Conservation (phyloP, 768 basidiomycete species). For the Naematelia encephala region DNA sequence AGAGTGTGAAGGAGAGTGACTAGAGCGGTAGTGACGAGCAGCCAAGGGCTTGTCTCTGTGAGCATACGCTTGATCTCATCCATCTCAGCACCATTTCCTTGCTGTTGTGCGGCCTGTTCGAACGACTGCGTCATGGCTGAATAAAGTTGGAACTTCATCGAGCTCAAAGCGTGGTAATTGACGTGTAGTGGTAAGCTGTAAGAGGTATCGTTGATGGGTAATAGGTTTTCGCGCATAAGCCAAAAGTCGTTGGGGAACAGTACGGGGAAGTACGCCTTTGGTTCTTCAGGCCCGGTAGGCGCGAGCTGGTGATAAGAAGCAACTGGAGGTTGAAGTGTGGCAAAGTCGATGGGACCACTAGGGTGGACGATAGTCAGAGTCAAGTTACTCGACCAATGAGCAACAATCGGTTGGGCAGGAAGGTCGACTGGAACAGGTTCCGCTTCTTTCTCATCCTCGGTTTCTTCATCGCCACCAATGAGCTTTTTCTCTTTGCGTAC, state of each 20-base stretch:
- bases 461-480: slow-evolving; percentile 53
- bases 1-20: slow-evolving; percentile 85
- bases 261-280: slow-evolving; percentile 69
- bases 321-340: slow-evolving; percentile 22
- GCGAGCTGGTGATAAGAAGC: slow-evolving; percentile 64
- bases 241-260: slow-evolving; percentile 95
- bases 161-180: slow-evolving; percentile 74
- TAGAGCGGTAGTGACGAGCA: slow-evolving; percentile 74
- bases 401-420: slow-evolving; percentile 57
- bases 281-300: slow-evolving; percentile 60
- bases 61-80: slow-evolving; percentile 97
- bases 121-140: slow-evolving; percentile 81
- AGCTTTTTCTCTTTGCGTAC: slow-evolving; percentile 79
- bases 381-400: slow-evolving; percentile 84
- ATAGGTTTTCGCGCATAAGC: slow-evolving; percentile 71
- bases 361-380: slow-evolving; percentile 83
- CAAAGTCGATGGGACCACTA: slow-evolving; percentile 54
- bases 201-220: slow-evolving; percentile 82
- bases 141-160: slow-evolving; percentile 67
- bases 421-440: slow-evolving; percentile 39
- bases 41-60: slow-evolving; percentile 64
- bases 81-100: slow-evolving; percentile 60
- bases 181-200: slow-evolving; percentile 73
- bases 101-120: slow-evolving; percentile 73
- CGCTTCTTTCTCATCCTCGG: slow-evolving; percentile 41